These are phyloP conservation scores for Veloporphyrellus conicus DNA, from an alignment of 1,284 basidiomycete species.

Conservation along the genomic window DNA sequence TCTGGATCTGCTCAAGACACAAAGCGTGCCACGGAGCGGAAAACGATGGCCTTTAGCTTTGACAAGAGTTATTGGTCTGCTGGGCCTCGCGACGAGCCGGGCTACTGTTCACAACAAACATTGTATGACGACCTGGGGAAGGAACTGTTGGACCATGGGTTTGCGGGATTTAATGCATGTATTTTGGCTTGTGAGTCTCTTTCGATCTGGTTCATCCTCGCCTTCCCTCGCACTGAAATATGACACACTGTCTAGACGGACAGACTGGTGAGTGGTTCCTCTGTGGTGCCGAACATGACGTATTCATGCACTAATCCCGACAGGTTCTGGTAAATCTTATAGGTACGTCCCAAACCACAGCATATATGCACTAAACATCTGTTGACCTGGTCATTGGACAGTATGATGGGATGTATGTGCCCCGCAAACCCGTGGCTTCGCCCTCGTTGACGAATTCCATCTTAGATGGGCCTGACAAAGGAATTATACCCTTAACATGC, in stretches of 20 bases:
- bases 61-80: slow-evolving; percentile 97
- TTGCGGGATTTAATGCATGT: slow-evolving; percentile 96
- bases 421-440: slow-evolving; percentile 18
- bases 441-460: slow-evolving; percentile 12
- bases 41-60: slow-evolving; percentile 85
- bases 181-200: slow-evolving; percentile 89
- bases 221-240: slow-evolving; percentile 5
- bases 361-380: background rate
- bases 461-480: slow-evolving; percentile 90
- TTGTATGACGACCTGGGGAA: slow-evolving; percentile 93
- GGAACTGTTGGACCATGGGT: slow-evolving; percentile 92
- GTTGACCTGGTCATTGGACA: slow-evolving; percentile 33
- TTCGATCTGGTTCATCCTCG: background rate
- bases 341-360: slow-evolving; percentile 48
- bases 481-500: slow-evolving; percentile 95
- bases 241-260: slow-evolving; percentile 53
- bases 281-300: background rate
- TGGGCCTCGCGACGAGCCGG: slow-evolving; percentile 79
- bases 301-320: slow-evolving; percentile 13
- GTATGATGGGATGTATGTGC: slow-evolving; percentile 97
- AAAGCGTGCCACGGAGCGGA: slow-evolving; percentile 81
- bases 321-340: slow-evolving; percentile 86
- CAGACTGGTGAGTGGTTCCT: slow-evolving; percentile 66
- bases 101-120: slow-evolving; percentile 90
- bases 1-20: slow-evolving; percentile 62